Evolutionary conservation across 1,139 yeast species (phyloP), one percentile per base, ranked within the genome.

Genomic region (Taphrina sp.): DNA sequence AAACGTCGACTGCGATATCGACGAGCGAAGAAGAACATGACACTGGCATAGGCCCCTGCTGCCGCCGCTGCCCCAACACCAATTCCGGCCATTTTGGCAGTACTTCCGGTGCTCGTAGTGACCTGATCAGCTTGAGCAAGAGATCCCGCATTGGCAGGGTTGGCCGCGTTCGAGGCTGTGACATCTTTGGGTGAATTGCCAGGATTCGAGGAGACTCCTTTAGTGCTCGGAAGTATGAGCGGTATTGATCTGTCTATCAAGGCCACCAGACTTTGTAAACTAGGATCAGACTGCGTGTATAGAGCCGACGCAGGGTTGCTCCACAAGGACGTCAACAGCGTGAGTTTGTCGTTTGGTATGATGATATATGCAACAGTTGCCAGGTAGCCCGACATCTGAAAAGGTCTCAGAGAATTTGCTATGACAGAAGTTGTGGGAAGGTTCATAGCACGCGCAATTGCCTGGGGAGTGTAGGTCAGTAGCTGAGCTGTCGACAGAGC

Each of bases 401-500:
- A 70, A 14, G 76, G 76, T 52, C 65, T 65, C 43, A 73, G 64
- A 45, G 68, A 63, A 41, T 62, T 61, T 69, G 73, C 66, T 16
- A 66, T 61, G 26, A 70, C 64, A 37, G 66, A 61, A 51, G 63
- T 46, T 42, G 64, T 64, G 8, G 59, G 16, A 22, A 67, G 58
- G 19, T 62, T 64, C 41, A 72, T 61, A 5, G 74, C 75, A 47
- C 66, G 64, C 3, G 72, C 68, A 16, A 73, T 56, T 20, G 76
- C 76, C 37, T 61, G 60, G 5, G 76, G 76, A 53, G 73, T 63
- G 62, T 70, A 72, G 42, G 69, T 66, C 61, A 73, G 72, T 53
- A 73, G 70, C 64, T 73, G 76, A 8, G 76, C 75, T 4, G 72
- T 75, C 2, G 76, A 66, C 22, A 72, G 61, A 10, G 76, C 73